These are phyloP conservation scores for Penicillium cosmopolitanum DNA, from an alignment of 495 filamentous ascomycete species.

Conservation along the genomic window DNA sequence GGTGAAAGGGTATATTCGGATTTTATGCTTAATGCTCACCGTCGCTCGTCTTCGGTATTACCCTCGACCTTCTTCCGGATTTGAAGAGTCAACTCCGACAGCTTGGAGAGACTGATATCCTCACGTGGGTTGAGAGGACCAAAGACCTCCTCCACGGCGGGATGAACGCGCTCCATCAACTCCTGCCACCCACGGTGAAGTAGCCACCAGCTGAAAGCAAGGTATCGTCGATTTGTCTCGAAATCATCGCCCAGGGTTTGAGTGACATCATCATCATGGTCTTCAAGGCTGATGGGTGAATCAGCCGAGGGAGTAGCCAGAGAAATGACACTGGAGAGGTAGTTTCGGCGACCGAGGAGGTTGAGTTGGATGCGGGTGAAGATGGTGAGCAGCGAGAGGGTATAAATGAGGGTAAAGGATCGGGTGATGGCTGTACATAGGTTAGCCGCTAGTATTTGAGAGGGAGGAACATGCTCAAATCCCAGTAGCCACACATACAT, in stretches of 20 bases:
- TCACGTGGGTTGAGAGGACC: slow-evolving; percentile 84
- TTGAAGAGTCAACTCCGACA: slow-evolving; percentile 76
- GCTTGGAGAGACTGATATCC: slow-evolving; percentile 74
- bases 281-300: slow-evolving; percentile 81
- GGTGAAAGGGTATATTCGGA: background rate
- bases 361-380: slow-evolving; percentile 97
- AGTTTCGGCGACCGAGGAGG: slow-evolving; percentile 91
- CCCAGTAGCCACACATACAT: slow-evolving; percentile 61
- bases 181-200: slow-evolving; percentile 87
- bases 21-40: slow-evolving; percentile 44
- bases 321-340: slow-evolving; percentile 91
- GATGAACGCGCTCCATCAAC: slow-evolving; percentile 75
- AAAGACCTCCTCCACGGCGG: slow-evolving; percentile 83
- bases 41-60: slow-evolving; percentile 63
- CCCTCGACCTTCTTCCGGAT: slow-evolving; percentile 86
- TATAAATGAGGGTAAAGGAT: slow-evolving; percentile 90
- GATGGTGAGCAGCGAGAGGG: slow-evolving; percentile 82
- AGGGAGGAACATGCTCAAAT: background rate
- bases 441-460: slow-evolving; percentile 5
- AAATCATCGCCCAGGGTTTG: slow-evolving; percentile 88
- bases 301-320: slow-evolving; percentile 67
- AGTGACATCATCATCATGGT: slow-evolving; percentile 81
- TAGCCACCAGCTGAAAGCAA: slow-evolving; percentile 98
- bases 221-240: slow-evolving; percentile 89
- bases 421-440: slow-evolving; percentile 75